Evolutionary conservation across 306 rosid species (phyloP).

Genomic region (Cicer judaicum): DNA sequence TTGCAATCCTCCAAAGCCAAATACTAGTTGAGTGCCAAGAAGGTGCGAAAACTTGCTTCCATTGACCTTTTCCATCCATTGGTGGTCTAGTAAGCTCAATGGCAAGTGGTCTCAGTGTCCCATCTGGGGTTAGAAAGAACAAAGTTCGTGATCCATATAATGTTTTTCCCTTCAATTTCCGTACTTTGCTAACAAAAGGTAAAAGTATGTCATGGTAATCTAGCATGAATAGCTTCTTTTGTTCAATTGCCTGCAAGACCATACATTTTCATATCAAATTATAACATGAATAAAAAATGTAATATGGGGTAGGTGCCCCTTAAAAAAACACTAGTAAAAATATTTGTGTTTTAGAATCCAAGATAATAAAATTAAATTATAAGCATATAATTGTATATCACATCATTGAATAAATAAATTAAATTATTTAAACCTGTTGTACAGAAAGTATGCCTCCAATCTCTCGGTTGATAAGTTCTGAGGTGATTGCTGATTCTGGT

Average conservation of each 20-base stretch:
- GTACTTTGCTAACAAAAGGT: constrained; percentile 70
- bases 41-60: constrained; percentile 71
- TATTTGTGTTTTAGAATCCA: neutral
- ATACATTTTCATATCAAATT: neutral
- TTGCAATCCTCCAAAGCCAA: constrained; percentile 93
- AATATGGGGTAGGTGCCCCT: too few relatives aligned
- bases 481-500: constrained; percentile 68
- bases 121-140: constrained; percentile 65
- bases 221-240: constrained; percentile 69
- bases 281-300: too few relatives aligned
- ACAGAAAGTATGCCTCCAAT: constrained; percentile 59
- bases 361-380: neutral
- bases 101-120: constrained; percentile 71
- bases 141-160: constrained; percentile 82
- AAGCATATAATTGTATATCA: neutral
- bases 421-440: constrained; percentile 53
- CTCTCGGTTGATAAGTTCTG: constrained; percentile 61
- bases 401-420: neutral
- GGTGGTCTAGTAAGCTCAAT: constrained; percentile 83
- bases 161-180: constrained; percentile 62
- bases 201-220: constrained; percentile 77
- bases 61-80: constrained; percentile 56
- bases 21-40: constrained; percentile 66
- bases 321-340: too few relatives aligned
- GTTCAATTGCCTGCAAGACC: constrained; percentile 56